Percentiles rank a stretch among this genome's conserved stretches.
Conservation (phyloP, 2,329 filamentous ascomycete species). For the Epichloe aotearoae region DNA sequence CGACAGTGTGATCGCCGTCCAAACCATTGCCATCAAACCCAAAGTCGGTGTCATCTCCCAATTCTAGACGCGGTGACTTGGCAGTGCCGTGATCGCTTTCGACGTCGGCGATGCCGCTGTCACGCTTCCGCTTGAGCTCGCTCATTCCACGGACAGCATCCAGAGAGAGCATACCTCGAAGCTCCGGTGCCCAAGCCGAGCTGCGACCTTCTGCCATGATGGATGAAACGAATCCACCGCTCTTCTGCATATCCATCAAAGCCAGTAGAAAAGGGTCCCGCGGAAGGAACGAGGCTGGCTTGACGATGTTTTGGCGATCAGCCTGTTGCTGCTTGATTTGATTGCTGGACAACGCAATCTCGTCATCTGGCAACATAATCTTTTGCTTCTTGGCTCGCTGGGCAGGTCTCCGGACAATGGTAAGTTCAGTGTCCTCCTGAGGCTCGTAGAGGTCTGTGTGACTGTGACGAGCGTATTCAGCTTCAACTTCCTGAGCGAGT, state of each 20-base stretch:
- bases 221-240: conserved; percentile 75
- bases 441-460: conserved; percentile 49
- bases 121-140: conserved; percentile 87
- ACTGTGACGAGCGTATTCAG: conserved; percentile 40
- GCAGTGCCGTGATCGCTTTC: conserved; percentile 50
- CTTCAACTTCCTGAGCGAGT: conserved; percentile 44
- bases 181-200: conserved; percentile 77
- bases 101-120: conserved; percentile 72
- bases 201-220: conserved; percentile 72
- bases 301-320: conserved; percentile 76
- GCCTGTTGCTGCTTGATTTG: conserved; percentile 79
- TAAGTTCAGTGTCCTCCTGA: conserved; percentile 41
- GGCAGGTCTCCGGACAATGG: conserved; percentile 52
- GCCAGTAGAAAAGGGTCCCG: conserved; percentile 77
- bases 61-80: conserved; percentile 56
- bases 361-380: conserved; percentile 66
- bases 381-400: conserved; percentile 66
- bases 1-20: conserved; percentile 39
- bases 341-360: conserved; percentile 61
- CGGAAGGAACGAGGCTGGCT: conserved; percentile 69
- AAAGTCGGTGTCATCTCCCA: conserved; percentile 52
- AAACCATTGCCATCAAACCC: conserved; percentile 30
- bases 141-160: conserved; percentile 63
- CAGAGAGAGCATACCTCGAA: conserved; percentile 82
- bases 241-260: conserved; percentile 83